Conservation (phyloP, 176 grass and related monocot species). For the Tillandsia fasciculata region DNA sequence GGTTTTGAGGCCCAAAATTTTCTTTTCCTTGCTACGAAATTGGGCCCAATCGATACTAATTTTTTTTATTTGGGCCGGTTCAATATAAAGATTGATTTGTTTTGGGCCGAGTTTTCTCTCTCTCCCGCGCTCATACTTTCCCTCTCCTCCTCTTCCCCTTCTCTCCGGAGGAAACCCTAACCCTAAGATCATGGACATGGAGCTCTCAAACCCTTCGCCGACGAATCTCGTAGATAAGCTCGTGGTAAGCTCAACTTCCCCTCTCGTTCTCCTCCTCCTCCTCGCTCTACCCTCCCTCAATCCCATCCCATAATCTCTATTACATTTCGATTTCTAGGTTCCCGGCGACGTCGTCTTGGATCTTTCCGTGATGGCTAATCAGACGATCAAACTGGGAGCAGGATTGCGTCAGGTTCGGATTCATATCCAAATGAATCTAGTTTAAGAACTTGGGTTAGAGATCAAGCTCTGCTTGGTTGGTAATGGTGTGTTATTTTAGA, state of each 20-base stretch:
- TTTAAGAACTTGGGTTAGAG: slow-evolving; percentile 20
- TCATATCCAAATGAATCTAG: slow-evolving; percentile 3
- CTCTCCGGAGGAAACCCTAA: not conserved
- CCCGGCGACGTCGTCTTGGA: slow-evolving; percentile 75
- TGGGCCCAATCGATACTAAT: too few species aligned
- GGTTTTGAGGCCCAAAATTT: too few species aligned
- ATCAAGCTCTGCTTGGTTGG: not conserved
- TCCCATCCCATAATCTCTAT: not conserved
- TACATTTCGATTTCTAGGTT: slow-evolving; percentile 26
- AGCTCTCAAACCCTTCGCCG: not conserved
- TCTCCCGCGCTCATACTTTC: too few species aligned
- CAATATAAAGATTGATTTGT: too few species aligned
- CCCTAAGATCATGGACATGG: slow-evolving; percentile 8
- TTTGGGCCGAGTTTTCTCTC: too few species aligned
- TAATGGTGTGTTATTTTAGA: not conserved
- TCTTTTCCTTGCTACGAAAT: too few species aligned
- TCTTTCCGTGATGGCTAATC: slow-evolving; percentile 60
- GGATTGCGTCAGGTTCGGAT: slow-evolving; percentile 61
- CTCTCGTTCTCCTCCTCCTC: not conserved
- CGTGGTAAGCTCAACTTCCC: slow-evolving; percentile 11
- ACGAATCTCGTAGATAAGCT: slow-evolving; percentile 15
- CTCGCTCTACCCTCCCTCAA: not conserved
- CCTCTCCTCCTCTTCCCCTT: too few species aligned
- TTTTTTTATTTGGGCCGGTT: too few species aligned
- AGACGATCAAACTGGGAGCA: slow-evolving; percentile 74